Conservation (phyloP, 805 yeast species). For the Hanseniaspora mollemarum region DNA sequence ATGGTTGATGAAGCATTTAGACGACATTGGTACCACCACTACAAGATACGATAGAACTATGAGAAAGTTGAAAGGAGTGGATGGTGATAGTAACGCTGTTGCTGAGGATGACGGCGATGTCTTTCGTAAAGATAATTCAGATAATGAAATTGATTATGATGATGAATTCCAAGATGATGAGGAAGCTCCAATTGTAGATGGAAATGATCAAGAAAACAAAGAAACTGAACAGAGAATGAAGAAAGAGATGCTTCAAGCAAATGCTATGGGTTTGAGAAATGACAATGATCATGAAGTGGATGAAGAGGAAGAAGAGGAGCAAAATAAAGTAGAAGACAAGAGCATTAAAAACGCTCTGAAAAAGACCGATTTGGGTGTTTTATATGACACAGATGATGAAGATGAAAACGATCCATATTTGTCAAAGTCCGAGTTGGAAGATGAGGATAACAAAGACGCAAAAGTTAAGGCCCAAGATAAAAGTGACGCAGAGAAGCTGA, state of each 20-base stretch:
- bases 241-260: slow-evolving; percentile 73
- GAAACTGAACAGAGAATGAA: slow-evolving; percentile 76
- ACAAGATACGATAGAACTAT: slow-evolving; percentile 42
- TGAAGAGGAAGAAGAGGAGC: slow-evolving; percentile 58
- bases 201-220: slow-evolving; percentile 87
- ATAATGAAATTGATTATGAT: slow-evolving; percentile 86
- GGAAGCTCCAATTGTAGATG: slow-evolving; percentile 95
- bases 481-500: slow-evolving; percentile 18
- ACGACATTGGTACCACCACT: slow-evolving; percentile 42
- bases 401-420: slow-evolving; percentile 78
- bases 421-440: slow-evolving; percentile 56
- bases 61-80: slow-evolving; percentile 40
- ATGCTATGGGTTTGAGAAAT: slow-evolving; percentile 54
- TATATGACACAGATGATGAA: slow-evolving; percentile 63
- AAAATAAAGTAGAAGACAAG: slow-evolving; percentile 83
- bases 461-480: slow-evolving; percentile 22
- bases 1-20: slow-evolving; percentile 91
- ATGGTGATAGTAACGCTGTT: slow-evolving; percentile 28
- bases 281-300: slow-evolving; percentile 46
- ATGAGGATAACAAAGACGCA: slow-evolving; percentile 32
- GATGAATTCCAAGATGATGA: slow-evolving; percentile 98
- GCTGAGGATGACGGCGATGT: slow-evolving; percentile 28
- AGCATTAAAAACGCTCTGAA: slow-evolving; percentile 72
- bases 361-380: slow-evolving; percentile 71
- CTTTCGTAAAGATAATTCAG: slow-evolving; percentile 56